Conservation (phyloP, 495 filamentous ascomycete species). For the Ramalina peruviana region DNA sequence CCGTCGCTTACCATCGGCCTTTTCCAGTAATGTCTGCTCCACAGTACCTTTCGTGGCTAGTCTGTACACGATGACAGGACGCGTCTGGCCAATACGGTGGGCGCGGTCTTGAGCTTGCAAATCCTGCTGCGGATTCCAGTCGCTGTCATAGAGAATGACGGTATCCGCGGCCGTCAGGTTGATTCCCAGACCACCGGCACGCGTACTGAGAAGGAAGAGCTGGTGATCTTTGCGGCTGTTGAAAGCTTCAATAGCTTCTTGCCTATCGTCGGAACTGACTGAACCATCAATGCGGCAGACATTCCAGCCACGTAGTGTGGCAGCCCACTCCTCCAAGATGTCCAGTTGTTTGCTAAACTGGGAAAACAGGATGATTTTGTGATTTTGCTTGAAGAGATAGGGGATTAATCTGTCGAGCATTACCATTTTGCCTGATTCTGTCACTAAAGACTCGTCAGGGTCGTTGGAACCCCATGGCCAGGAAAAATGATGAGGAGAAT, state of each 20-base stretch:
- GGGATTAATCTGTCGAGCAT: constrained; percentile 79
- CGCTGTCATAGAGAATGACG: constrained; percentile 62
- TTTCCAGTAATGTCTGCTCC: constrained; percentile 75
- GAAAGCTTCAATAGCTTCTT: constrained; percentile 71
- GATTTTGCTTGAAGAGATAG: constrained; percentile 54
- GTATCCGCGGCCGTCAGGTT: constrained; percentile 66
- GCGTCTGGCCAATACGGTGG: constrained; percentile 86
- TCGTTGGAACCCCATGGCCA: constrained; percentile 61
- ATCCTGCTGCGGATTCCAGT: constrained; percentile 98
- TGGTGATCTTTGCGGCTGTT: constrained; percentile 56
- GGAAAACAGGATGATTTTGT: constrained; percentile 91
- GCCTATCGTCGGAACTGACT: constrained; percentile 69
- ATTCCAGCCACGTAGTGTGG: constrained; percentile 54
- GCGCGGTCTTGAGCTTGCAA: constrained; percentile 91
- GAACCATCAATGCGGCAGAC: constrained; percentile 85
- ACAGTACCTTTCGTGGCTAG: constrained; percentile 88
- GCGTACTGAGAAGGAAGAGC: constrained; percentile 77
- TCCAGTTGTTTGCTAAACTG: constrained; percentile 93
- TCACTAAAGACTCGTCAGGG: constrained; percentile 65
- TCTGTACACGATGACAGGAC: constrained; percentile 87
- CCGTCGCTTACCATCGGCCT: constrained; percentile 84
- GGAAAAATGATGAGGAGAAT: constrained; percentile 92
- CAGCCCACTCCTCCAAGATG: constrained; percentile 76
- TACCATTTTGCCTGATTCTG: constrained; percentile 86
- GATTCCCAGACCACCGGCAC: constrained; percentile 90